Evolutionary conservation across 495 filamentous ascomycete species (phyloP), one percentile per base, ranked within the genome.

Genomic region (Cercophora scortea): DNA sequence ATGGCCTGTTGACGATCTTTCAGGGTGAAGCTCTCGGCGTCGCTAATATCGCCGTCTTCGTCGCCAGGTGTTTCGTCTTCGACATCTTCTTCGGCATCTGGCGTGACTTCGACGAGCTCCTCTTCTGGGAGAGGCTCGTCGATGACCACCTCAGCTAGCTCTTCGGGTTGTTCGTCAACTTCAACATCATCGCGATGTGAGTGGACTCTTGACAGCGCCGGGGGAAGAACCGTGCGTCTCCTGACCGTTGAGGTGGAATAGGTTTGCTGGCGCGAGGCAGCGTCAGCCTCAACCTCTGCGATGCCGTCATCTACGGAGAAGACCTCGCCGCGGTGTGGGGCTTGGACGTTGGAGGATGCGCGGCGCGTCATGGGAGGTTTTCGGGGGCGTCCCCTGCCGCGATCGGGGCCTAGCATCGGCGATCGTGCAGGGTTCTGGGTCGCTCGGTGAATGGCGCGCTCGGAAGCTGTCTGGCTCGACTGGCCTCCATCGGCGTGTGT

Each of bases 1-100:
- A 99, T 99, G 47, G 93, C 93, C 67, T 95, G 85, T 70, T 99
- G 93, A 38, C 92, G 85, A 64, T 97, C 93, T 71, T 95, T 94
- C 51, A 88, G 72, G 38, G 84, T 88, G 65, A 87, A 88, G 67
- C 88, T 93, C 63, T 88, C 90, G 7, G 87, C 84, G 56, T 90
- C 88, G 61, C 87, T 90, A 32, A 82, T 54, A 42, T 79, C 78
- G 40, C 69, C 74, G n/a, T 75, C 82, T 12, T 76, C 81, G 15
- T 86, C 82, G 33, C 79, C 75, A 64, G 47, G 52, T 0, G 51
- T 43, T 11, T 78, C 71, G 44, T 72, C 75, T 11, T 58, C 63
- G 3, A 38, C 47, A 8, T 44, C 49, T 2, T 58, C 57, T 5
- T 64, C 62, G 60, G 54, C 66, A 47, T 4, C 53, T 62, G n/a